Evolutionary conservation across 2,329 filamentous ascomycete species (phyloP).

Genomic region (Diaporthe capsici): DNA sequence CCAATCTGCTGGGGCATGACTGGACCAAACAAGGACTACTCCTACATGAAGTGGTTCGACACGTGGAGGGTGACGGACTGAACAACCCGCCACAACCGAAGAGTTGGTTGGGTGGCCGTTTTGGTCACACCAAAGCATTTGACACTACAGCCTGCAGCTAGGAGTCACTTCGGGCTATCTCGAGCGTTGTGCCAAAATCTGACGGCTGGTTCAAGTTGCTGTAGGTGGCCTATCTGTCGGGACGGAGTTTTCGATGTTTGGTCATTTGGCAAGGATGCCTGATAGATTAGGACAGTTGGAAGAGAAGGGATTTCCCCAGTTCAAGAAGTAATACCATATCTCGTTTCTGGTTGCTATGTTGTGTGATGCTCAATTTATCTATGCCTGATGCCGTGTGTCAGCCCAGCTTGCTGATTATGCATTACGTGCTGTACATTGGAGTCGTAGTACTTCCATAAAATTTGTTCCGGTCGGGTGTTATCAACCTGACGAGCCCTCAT

Average conservation of each 20-base stretch:
- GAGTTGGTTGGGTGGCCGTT: not conserved
- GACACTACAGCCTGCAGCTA: slow-evolving; percentile 1
- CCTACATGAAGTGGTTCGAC: slow-evolving; percentile 93
- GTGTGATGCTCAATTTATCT: slow-evolving; percentile 29
- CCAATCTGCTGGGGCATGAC: slow-evolving; percentile 98
- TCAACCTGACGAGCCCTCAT: slow-evolving; percentile 32
- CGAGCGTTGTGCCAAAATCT: not conserved
- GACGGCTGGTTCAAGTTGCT: slow-evolving; percentile 29
- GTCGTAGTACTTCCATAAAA: slow-evolving; percentile 13
- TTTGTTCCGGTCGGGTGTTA: slow-evolving; percentile 24
- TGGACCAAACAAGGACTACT: slow-evolving; percentile 85
- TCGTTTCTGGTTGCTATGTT: slow-evolving; percentile 26
- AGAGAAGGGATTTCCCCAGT: not conserved
- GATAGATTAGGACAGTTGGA: not conserved
- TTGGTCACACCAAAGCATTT: not conserved
- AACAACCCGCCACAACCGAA: slow-evolving; percentile 6
- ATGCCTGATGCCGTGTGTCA: slow-evolving; percentile 26
- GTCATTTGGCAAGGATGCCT: slow-evolving; percentile 27
- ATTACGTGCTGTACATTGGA: slow-evolving; percentile 39
- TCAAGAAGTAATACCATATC: slow-evolving; percentile 32
- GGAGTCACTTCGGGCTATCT: slow-evolving; percentile 12
- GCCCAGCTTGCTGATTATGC: slow-evolving; percentile 37
- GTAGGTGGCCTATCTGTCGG: slow-evolving; percentile 27
- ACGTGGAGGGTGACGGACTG: slow-evolving; percentile 86
- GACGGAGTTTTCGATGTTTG: slow-evolving; percentile 31